Base-by-base conservation (phyloP, 495 filamentous ascomycete genomes). In the Xylaria telfairii region DNA sequence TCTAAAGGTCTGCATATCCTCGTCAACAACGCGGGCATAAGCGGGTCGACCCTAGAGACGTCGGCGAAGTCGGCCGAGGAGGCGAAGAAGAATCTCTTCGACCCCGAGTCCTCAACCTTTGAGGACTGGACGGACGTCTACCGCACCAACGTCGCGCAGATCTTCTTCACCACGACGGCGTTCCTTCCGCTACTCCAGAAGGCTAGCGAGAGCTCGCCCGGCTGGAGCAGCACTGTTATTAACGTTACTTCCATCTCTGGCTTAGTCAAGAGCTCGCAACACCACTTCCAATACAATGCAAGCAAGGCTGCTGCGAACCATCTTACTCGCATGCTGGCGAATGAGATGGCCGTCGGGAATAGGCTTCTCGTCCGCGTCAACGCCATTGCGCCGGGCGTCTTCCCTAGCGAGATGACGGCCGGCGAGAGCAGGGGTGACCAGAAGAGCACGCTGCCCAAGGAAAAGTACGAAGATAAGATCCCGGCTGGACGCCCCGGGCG, bases 241-340 rank as follows among this genome's bases (percentile, higher is more conserved):
- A 90, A 95, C 79, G 92, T 95, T 73, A 91, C 92, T 17, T 89
- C 86, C 67, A 86, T 95, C 61, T 92, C 94, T 78, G 93, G 90
- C 1, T 77, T 95, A 4, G 84, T 90, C 7, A 92, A 94, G 10
- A 91, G 92, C 17, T 74, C 85, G 2, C 79, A 94, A 57, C 89
- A 92, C 73, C 94, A 91, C 7, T 94, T 90, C 77, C 90, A 91
- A 28, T 95, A 96, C 77, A 87, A 85, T 67, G 89, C 92, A 21
- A 87, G 82, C 77, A 96, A 95, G 82, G 93, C 91, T 3, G 92
- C 91, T 0, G 77, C 94, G 73, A 90, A 92, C 78, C 92, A 94
- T 76, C 77, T 96, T 68, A 87, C 83, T 60, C 83, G 91, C n/a
- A 89, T 92, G 68, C 81, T 96, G 62, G 91, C 92, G 0, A 84